Percentiles rank a stretch among this genome's conserved stretches.
phyloP scores from a whole-genome alignment of 495 filamentous ascomycete genomes.

The Xanthoparmelia taractica region DNA sequence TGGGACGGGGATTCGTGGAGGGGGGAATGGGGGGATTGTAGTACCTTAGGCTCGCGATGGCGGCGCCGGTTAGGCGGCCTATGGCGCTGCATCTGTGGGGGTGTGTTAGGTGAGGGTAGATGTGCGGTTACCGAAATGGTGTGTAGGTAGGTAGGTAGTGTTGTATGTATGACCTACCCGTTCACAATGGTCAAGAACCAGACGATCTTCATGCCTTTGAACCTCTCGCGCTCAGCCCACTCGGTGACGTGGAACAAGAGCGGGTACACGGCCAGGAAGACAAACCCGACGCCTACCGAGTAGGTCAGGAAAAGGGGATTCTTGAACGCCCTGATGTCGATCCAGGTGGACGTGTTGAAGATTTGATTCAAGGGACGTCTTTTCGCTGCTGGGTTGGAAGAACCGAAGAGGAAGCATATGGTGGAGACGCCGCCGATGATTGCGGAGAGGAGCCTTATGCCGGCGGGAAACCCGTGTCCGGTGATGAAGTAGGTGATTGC shows the following conservation, averaged over 20 bases:
- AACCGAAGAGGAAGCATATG: conserved; percentile 31
- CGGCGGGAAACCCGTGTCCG: conserved; percentile 30
- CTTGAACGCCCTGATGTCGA: conserved; percentile 32
- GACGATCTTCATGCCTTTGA: conserved; percentile 33
- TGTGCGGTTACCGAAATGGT: neutral
- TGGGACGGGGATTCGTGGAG: too few species aligned
- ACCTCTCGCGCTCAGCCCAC: conserved; percentile 32
- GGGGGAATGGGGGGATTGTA: too few species aligned
- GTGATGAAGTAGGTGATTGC: conserved; percentile 32
- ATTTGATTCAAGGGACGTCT: conserved; percentile 23
- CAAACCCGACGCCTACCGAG: conserved; percentile 29
- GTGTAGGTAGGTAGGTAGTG: too few species aligned
- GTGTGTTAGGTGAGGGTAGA: conserved; percentile 6
- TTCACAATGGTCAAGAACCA: conserved; percentile 40
- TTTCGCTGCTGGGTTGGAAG: conserved; percentile 29
- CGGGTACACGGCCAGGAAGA: conserved; percentile 40
- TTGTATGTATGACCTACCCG: conserved; percentile 15
- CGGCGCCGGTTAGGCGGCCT: conserved; percentile 10
- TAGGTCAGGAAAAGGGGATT: conserved; percentile 31
- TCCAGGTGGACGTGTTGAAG: conserved; percentile 24
- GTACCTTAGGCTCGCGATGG: conserved; percentile 4
- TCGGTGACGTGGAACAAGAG: conserved; percentile 41
- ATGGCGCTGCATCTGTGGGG: conserved; percentile 9
- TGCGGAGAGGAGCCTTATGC: conserved; percentile 27
- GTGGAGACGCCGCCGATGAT: conserved; percentile 28